phyloP scores from a whole-genome alignment of 106 monocot species.

The Platanthera zijinensis region DNA sequence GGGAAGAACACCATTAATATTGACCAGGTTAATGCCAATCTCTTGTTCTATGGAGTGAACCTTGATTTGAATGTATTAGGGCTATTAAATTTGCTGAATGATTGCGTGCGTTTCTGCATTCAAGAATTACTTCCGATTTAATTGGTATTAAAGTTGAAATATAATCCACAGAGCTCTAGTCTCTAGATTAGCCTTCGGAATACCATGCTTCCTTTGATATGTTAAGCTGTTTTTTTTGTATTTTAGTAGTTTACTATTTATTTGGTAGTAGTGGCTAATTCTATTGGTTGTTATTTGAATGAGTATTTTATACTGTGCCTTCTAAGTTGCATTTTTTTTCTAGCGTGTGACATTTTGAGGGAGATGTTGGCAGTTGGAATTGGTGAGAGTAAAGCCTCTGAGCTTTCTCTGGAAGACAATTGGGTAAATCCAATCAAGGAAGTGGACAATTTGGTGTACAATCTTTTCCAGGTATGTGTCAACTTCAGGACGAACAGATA shows the following conservation, averaged over 20 bases:
- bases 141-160: background rate
- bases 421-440: constrained; percentile 2
- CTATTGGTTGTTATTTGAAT: background rate
- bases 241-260: constrained; percentile 1
- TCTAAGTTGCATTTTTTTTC: background rate
- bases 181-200: background rate
- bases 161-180: background rate
- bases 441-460: constrained; percentile 4
- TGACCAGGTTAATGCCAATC: background rate
- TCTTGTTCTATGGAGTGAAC: background rate
- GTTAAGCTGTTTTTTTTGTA: background rate
- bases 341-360: background rate
- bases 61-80: background rate
- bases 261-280: background rate
- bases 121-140: background rate
- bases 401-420: background rate
- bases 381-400: background rate
- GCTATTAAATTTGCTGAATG: background rate
- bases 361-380: constrained; percentile 6
- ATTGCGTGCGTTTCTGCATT: background rate
- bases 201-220: background rate
- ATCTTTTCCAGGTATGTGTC: constrained; percentile 6
- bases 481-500: background rate
- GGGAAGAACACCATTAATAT: background rate
- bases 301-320: background rate